Percentiles rank a stretch among this genome's conserved stretches.
These are phyloP conservation scores for Rhizoctonia solani DNA, from an alignment of 1,284 basidiomycete species.

Conservation along the genomic window DNA sequence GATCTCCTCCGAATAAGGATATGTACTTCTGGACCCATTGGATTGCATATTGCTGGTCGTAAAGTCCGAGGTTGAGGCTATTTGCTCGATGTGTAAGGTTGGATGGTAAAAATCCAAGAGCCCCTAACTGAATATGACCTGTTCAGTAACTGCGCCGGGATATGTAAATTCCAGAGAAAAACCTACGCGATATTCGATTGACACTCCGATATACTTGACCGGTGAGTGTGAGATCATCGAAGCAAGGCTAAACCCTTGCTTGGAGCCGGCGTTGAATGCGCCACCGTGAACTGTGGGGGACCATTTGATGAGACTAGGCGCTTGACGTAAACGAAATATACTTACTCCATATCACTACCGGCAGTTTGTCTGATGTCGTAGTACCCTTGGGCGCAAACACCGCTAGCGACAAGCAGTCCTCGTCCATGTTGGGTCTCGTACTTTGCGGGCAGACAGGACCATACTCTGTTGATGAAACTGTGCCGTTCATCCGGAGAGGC, in stretches of 20 bases:
- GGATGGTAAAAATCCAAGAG: slow-evolving; percentile 24
- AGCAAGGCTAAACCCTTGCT: background rate
- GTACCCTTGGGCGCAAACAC: slow-evolving; percentile 26
- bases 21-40: slow-evolving; percentile 25
- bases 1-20: slow-evolving; percentile 8
- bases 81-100: slow-evolving; percentile 15
- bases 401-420: slow-evolving; percentile 14
- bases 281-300: slow-evolving; percentile 10
- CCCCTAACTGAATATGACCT: slow-evolving; percentile 9
- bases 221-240: slow-evolving; percentile 17
- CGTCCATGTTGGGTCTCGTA: slow-evolving; percentile 12
- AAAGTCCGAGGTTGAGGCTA: slow-evolving; percentile 18
- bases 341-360: slow-evolving; percentile 24
- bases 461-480: slow-evolving; percentile 1
- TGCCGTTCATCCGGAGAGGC: background rate
- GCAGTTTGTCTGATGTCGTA: background rate
- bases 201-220: slow-evolving; percentile 20
- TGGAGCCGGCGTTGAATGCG: slow-evolving; percentile 18
- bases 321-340: background rate
- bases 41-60: slow-evolving; percentile 18
- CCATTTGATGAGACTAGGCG: background rate
- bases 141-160: background rate
- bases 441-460: slow-evolving; percentile 11
- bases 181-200: slow-evolving; percentile 28
- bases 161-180: too few relatives aligned